Base-by-base conservation (phyloP, 176 grass and related monocot species). In the Aegilops speltoides region DNA sequence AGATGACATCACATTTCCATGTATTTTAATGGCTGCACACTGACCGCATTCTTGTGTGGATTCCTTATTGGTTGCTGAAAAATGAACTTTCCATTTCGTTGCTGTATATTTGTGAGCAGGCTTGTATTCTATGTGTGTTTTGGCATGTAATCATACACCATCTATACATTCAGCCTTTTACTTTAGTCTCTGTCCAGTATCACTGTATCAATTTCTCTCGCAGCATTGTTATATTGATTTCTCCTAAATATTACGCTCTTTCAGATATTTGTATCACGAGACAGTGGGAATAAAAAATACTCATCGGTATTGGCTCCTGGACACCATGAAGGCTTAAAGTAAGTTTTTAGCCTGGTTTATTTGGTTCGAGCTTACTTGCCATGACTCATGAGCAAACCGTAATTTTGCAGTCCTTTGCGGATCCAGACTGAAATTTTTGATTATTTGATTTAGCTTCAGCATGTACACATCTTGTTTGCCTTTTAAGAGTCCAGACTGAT, bases 261-360 rank as follows among this genome's bases (percentile, higher is more conserved):
- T 41, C 87, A 99, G 97, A 99, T 99, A 84, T 99, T 99, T 88
- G 86, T 99, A 84, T 93, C 97, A 82, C 83, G 97, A 79, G 97
- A 94, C 26, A 89, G 92, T 40, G 94, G 97, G 28, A 94, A 90
- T 72, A 99, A 94, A 89, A 99, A 94, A 23, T 96, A 91, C 54
- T 94, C 97, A 25, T 89, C 97, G 70, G 97, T 96, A 40, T 91
- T 99, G 87, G 82, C 97, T 86, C 97, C 97, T 83, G 97, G 97
- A 54, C 92, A 89, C 37, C 97, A 96, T 85, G 97, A 99, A 86
- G 94, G 97, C 81, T 76, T 99, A 82, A 91, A 94, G 97, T 99
- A 91, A 93, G 91, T 76, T 6, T 38, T 43, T 19, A 11, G 22
- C 86, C 68, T 80, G 36, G 66, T 91, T 61, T 83, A 15, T 64